A percentile compares a stretch with the other conserved stretches of the same genome.
Conservation (phyloP, 2,329 filamentous ascomycete genomes). For the Didymella segeticola region DNA sequence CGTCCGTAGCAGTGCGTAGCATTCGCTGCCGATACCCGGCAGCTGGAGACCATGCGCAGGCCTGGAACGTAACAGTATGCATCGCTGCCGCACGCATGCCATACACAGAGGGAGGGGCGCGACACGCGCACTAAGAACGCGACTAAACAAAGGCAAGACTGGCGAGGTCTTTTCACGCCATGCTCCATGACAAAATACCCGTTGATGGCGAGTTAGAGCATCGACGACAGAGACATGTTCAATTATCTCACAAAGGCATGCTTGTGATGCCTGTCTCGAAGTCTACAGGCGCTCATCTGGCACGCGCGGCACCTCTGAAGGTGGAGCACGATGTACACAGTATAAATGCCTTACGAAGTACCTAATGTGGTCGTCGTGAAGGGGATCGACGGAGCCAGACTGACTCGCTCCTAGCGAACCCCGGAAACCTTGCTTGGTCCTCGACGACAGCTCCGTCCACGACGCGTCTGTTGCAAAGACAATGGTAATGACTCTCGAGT, state of each 20-base stretch:
- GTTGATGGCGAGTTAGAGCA: not conserved
- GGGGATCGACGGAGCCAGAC: too few species aligned
- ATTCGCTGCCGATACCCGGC: not conserved
- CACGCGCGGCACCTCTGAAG: too few species aligned
- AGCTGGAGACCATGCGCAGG: not conserved
- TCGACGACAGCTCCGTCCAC: too few species aligned
- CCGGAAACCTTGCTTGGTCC: too few species aligned
- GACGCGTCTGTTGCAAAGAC: too few species aligned
- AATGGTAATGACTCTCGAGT: too few species aligned
- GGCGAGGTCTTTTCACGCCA: not conserved
- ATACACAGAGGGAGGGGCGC: not conserved
- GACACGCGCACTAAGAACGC: not conserved
- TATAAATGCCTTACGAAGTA: not conserved
- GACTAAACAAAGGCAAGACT: too few species aligned
- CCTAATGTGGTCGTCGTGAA: not conserved
- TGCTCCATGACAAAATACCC: not conserved
- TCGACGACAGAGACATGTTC: too few species aligned
- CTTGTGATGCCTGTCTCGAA: too few species aligned
- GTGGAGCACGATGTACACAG: not conserved
- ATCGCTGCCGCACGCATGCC: not conserved
- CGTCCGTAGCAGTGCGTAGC: not conserved
- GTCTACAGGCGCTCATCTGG: too few species aligned
- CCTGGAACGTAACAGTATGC: not conserved
- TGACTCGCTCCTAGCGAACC: too few species aligned
- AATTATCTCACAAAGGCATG: too few species aligned